A percentile compares a stretch with the other conserved stretches of the same genome.
Evolutionary conservation across 2,329 filamentous ascomycete genomes (phyloP).

Genomic region (Claviceps cyperi): DNA sequence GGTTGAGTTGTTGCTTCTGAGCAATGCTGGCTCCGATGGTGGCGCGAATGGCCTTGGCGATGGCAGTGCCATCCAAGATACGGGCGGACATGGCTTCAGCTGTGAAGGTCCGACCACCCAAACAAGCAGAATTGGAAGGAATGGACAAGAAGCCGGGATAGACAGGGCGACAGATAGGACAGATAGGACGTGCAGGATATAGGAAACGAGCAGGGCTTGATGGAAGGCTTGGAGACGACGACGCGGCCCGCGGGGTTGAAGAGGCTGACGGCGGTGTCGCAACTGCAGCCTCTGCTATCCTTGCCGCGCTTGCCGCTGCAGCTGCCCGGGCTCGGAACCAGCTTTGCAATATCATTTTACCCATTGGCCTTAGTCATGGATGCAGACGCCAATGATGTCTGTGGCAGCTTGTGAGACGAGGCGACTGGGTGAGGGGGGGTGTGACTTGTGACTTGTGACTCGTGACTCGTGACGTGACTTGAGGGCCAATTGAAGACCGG

Average conservation of each 20-base stretch:
- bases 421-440: too few species aligned
- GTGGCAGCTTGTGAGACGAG: background rate
- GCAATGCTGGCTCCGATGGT: constrained; percentile 66
- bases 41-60: constrained; percentile 84
- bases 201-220: too few species aligned
- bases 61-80: constrained; percentile 91
- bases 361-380: background rate
- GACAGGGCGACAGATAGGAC: constrained; percentile 2
- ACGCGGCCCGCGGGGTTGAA: background rate
- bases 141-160: background rate
- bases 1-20: constrained; percentile 66
- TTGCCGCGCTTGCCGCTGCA: background rate
- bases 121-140: background rate
- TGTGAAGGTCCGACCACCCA: constrained; percentile 22
- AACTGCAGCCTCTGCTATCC: background rate
- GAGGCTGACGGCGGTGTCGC: background rate
- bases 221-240: background rate
- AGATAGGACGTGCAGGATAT: background rate
- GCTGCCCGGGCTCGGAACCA: background rate
- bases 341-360: background rate
- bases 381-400: background rate
- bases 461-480: too few species aligned
- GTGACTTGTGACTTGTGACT: too few species aligned
- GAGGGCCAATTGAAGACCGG: too few species aligned
- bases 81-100: constrained; percentile 62